phyloP scores from a whole-genome alignment of 305 asterid genomes.

The Fraxinus dipetala region DNA sequence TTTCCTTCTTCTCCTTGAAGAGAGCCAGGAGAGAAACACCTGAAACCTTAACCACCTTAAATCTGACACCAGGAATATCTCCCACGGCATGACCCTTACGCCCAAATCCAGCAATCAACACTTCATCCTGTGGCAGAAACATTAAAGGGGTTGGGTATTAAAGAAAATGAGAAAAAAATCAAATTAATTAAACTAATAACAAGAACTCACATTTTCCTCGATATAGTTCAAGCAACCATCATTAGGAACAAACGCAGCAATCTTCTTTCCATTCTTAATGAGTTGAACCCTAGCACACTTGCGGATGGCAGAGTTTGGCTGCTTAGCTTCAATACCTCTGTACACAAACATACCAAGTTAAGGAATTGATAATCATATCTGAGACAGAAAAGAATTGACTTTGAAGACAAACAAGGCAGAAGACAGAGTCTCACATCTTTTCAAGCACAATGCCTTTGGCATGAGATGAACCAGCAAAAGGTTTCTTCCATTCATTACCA shows the following conservation, averaged over 20 bases:
- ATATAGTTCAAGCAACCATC: constrained; percentile 65
- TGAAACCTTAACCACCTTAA: constrained; percentile 74
- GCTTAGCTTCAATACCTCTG: constrained; percentile 68
- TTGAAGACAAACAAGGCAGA: neutral
- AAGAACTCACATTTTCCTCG: constrained; percentile 50
- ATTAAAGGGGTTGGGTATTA: neutral
- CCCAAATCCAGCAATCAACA: constrained; percentile 77
- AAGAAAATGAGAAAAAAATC: neutral
- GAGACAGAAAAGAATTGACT: neutral
- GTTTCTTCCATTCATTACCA: constrained; percentile 77
- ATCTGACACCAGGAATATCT: constrained; percentile 72
- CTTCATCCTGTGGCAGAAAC: constrained; percentile 52
- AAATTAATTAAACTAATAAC: neutral
- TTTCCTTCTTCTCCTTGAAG: constrained; percentile 69
- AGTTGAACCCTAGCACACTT: constrained; percentile 67
- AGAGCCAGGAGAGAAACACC: constrained; percentile 67
- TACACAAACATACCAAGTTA: neutral
- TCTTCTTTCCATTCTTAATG: constrained; percentile 59
- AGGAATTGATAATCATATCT: too few species aligned
- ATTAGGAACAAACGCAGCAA: constrained; percentile 62
- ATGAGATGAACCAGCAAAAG: constrained; percentile 74
- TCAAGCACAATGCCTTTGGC: constrained; percentile 79
- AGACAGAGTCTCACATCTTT: constrained; percentile 44
- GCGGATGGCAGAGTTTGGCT: constrained; percentile 67
- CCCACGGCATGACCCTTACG: constrained; percentile 81